Evolutionary conservation across 169 alveolate genomes (phyloP), one percentile per base, ranked within the genome.

Genomic region (Blepharisma undulans): DNA sequence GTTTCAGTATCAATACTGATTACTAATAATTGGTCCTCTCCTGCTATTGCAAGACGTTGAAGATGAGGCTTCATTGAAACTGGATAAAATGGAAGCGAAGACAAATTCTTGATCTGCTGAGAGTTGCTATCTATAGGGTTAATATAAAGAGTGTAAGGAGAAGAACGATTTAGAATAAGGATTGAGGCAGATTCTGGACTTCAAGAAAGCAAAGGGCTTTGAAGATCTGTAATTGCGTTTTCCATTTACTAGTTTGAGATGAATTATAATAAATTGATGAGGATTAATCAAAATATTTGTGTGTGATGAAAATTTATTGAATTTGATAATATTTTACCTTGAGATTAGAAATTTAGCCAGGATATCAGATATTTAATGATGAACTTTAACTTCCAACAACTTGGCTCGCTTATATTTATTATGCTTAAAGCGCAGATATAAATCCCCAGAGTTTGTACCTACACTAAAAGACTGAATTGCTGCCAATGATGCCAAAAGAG

Each of bases 381-480:
- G 21, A 48, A 48, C 66, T 48, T 48, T 48, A 48, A 48, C 14
- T 48, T 5, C 66, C 14, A 48, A 48, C 66, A 10, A 48, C 66
- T 48, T 48, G 66, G 14, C 14, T 48, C 66, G 14, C 66, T 18
- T 18, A 48, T 48, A 48, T 48, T 48, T 48, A 48, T 48, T 48
- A 74, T 74, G 80, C 29, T 74, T 22, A 74, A 74, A 74, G 33
- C 29, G 19, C 36, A 29, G 80, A 18, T 25, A 84, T 16, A n/a
- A 84, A 84, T 25, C n/a, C 36, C 89, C 89, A 32, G 79, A 34
- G 48, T 60, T 32, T 48, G 61, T 48, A 25, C 33, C 10, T 18
- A 84, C 32, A 30, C 89, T 84, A 16, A n/a, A 84, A 32, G 89
- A 77, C 74, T 82, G 89, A n/a, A 84, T 84, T 7, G 89, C 30